Evolutionary conservation across 148 eudicot species (phyloP).

Genomic region (Chenopodium formosanum): DNA sequence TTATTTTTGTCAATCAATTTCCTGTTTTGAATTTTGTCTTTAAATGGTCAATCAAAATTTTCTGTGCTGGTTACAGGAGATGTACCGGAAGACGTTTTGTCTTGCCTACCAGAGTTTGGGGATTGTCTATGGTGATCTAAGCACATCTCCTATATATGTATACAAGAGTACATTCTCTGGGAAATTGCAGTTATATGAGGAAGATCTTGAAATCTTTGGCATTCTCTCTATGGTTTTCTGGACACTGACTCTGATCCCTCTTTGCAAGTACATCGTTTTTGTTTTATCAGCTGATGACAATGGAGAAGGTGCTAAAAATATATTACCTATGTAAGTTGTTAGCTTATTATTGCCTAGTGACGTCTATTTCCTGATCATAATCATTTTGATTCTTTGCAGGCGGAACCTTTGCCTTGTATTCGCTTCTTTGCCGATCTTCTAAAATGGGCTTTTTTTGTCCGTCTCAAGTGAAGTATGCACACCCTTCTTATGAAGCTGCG

Average conservation of each 20-base stretch:
- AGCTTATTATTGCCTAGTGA: background rate
- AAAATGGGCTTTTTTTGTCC: slow-evolving; percentile 33
- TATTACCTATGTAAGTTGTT: slow-evolving; percentile 15
- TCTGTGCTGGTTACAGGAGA: slow-evolving; percentile 22
- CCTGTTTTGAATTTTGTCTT: no score
- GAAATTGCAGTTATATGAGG: slow-evolving; percentile 28
- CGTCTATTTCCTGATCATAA: background rate
- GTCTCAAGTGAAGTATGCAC: slow-evolving; percentile 23
- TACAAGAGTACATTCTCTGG: slow-evolving; percentile 50
- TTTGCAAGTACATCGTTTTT: slow-evolving; percentile 42
- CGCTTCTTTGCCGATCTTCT: slow-evolving; percentile 40
- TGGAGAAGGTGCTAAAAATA: slow-evolving; percentile 45
- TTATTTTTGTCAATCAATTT: no score
- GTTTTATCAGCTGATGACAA: slow-evolving; percentile 50
- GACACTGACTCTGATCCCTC: slow-evolving; percentile 50
- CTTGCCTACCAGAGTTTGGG: slow-evolving; percentile 55
- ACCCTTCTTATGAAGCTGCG: slow-evolving; percentile 6
- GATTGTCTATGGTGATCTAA: slow-evolving; percentile 51
- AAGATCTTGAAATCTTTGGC: slow-evolving; percentile 46
- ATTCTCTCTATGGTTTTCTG: slow-evolving; percentile 50
- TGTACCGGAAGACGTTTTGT: slow-evolving; percentile 30
- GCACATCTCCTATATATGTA: slow-evolving; percentile 46
- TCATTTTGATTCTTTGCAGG: slow-evolving; percentile 25
- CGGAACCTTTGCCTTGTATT: slow-evolving; percentile 56
- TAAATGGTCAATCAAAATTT: background rate